Evolutionary conservation across 768 basidiomycete species (phyloP).

Genomic region (Trametes elegans): DNA sequence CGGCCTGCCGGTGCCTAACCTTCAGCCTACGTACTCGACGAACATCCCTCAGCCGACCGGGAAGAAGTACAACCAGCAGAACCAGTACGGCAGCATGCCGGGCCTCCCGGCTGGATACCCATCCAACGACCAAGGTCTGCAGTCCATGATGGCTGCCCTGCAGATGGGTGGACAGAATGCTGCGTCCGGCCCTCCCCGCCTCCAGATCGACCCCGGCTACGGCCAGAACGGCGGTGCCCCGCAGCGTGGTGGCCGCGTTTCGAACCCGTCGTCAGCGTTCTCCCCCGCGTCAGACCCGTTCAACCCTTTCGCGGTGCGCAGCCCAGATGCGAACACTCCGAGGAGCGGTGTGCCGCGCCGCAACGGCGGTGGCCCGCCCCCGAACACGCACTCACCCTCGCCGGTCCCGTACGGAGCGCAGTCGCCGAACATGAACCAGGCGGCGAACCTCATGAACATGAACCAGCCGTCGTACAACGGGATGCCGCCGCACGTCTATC

Average conservation of each 20-base stretch:
- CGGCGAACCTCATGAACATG: conserved; percentile 59
- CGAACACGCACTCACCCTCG: conserved; percentile 24
- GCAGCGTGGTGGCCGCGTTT: conserved; percentile 36
- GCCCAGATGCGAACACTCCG: conserved; percentile 51
- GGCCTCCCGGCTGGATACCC: conserved; percentile 79
- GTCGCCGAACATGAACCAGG: conserved; percentile 59
- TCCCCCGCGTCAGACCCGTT: conserved; percentile 55
- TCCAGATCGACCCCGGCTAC: conserved; percentile 69
- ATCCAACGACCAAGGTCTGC: conserved; percentile 79
- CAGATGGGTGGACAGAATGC: conserved; percentile 90
- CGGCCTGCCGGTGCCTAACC: conserved; percentile 85
- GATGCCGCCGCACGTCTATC: conserved; percentile 66
- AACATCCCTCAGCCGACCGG: conserved; percentile 58
- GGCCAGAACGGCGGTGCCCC: conserved; percentile 32
- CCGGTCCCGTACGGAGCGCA: conserved; percentile 55
- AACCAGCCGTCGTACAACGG: conserved; percentile 62
- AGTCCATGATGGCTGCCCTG: conserved; percentile 90
- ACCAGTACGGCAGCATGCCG: conserved; percentile 58
- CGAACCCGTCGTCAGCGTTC: conserved; percentile 44
- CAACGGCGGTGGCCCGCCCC: conserved; percentile 41
- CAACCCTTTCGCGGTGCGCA: conserved; percentile 54
- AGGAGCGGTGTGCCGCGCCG: conserved; percentile 44
- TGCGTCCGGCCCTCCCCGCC: conserved; percentile 71
- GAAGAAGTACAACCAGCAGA: conserved; percentile 57
- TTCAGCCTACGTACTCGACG: conserved; percentile 72